phyloP scores from a whole-genome alignment of 305 asterid species.

The Solanum hybrid region DNA sequence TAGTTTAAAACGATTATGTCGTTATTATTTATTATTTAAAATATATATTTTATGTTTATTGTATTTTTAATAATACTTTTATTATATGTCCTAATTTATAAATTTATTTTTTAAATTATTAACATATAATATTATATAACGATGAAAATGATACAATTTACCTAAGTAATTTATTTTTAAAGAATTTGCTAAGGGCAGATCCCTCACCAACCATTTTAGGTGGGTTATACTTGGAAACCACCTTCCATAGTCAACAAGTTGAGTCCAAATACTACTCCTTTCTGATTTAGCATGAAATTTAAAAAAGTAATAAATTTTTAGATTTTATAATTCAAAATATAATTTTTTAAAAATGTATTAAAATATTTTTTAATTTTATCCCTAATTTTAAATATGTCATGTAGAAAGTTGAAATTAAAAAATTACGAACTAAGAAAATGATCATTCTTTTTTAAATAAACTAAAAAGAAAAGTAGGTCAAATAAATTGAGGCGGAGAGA shows the following conservation, averaged over 20 bases:
- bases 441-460: too few relatives aligned
- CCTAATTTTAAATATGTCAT: too few relatives aligned
- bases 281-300: neutral
- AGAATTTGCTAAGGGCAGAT: neutral
- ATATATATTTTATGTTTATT: too few relatives aligned
- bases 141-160: neutral
- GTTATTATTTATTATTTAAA: too few relatives aligned
- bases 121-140: fast-evolving
- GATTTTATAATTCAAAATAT: too few relatives aligned
- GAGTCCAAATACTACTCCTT: neutral
- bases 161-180: too few relatives aligned
- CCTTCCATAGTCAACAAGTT: neutral
- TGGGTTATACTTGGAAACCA: neutral
- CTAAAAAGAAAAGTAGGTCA: neutral
- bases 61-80: too few relatives aligned
- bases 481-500: neutral
- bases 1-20: neutral
- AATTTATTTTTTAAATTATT: too few relatives aligned
- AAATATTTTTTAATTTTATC: too few relatives aligned
- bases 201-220: neutral
- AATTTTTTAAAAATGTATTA: too few relatives aligned
- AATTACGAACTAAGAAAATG: neutral
- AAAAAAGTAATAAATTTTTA: neutral
- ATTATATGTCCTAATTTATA: neutral
- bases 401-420: too few relatives aligned